Evolutionary conservation across 441 rosid species (phyloP).

Genomic region (Bocquillonia castaneifolia): DNA sequence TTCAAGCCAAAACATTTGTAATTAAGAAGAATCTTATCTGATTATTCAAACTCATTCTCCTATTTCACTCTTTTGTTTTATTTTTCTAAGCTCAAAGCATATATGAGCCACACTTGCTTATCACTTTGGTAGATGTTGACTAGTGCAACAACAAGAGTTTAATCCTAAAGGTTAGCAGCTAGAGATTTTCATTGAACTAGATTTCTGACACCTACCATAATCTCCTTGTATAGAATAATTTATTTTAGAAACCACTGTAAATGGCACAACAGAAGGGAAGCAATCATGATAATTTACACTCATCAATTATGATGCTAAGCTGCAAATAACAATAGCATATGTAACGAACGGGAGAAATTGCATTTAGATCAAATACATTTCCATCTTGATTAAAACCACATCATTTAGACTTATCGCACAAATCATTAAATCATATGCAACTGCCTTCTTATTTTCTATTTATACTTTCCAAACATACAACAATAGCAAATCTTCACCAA

Average conservation of each 20-base stretch:
- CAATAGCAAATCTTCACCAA: background rate
- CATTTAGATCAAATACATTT: background rate
- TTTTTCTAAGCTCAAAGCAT: background rate
- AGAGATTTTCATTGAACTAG: background rate
- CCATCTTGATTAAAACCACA: background rate
- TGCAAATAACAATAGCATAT: background rate
- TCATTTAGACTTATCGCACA: background rate
- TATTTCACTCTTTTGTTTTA: background rate
- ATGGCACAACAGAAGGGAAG: background rate
- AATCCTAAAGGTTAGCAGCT: background rate
- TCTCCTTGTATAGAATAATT: background rate
- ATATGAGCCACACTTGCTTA: background rate
- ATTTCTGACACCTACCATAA: background rate
- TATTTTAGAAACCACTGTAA: background rate
- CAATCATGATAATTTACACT: background rate
- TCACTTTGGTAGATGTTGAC: background rate
- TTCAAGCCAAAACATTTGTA: constrained; percentile 8
- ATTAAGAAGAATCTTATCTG: background rate
- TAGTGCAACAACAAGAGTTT: background rate
- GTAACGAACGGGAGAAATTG: background rate
- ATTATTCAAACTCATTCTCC: background rate
- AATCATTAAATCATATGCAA: background rate
- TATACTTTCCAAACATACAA: background rate
- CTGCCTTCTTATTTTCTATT: background rate
- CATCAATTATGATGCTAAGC: background rate